phyloP scores from a whole-genome alignment of 345 rosid genomes.

The Eucalyptus urophylla region DNA sequence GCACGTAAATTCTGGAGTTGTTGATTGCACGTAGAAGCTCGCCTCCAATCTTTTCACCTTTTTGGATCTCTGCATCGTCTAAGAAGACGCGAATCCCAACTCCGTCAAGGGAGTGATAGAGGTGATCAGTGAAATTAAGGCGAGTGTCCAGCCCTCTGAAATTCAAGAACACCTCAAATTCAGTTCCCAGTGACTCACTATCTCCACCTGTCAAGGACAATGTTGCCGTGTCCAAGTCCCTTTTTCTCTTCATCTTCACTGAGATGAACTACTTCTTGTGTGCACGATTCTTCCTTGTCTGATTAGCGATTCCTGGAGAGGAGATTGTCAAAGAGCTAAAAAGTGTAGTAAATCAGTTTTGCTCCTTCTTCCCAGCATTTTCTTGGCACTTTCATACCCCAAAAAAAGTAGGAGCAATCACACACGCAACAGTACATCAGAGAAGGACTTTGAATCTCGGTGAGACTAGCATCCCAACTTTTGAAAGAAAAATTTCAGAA shows the following conservation, averaged over 20 bases:
- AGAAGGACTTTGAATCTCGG: background rate
- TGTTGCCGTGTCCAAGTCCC: background rate
- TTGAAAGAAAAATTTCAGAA: too few relatives aligned
- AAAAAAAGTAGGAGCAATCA: background rate
- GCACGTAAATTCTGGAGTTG: background rate
- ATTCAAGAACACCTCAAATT: background rate
- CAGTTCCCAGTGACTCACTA: background rate
- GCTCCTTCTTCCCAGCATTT: background rate
- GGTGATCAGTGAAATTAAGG: background rate
- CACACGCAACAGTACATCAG: background rate
- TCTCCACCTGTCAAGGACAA: background rate
- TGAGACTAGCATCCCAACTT: too few relatives aligned
- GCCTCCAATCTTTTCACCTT: background rate
- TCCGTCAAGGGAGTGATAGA: background rate
- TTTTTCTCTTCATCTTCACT: background rate
- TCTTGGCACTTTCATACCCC: background rate
- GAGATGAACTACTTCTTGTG: background rate
- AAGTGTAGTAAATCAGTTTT: background rate
- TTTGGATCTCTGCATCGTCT: background rate
- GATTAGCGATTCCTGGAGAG: background rate
- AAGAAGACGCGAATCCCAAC: background rate
- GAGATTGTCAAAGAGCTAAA: background rate
- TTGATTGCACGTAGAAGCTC: background rate
- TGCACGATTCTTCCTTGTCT: background rate
- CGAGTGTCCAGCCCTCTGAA: background rate